Percentiles rank a stretch among this genome's conserved stretches.
Conservation (phyloP, 768 basidiomycete genomes). For the Russula abietina region DNA sequence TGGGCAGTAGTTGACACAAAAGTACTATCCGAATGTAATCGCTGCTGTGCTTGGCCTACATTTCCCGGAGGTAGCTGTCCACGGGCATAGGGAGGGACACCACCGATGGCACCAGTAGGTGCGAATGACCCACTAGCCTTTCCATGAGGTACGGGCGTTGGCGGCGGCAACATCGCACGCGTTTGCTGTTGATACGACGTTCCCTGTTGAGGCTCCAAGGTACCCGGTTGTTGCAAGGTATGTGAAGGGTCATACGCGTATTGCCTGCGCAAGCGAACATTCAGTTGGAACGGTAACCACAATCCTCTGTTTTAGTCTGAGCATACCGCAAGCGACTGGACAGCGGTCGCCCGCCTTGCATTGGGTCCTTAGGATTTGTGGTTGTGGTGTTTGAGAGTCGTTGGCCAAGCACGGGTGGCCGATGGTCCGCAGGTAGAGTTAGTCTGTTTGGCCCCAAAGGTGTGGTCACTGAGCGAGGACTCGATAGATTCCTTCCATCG, state of each 20-base stretch:
- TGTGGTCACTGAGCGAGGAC: conserved; percentile 51
- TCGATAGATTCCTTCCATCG: conserved; percentile 36
- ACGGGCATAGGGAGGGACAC: background rate
- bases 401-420: conserved; percentile 39
- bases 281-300: background rate
- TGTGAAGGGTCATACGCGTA: conserved; percentile 57
- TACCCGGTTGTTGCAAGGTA: conserved; percentile 37
- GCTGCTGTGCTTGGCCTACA: background rate
- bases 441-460: conserved; percentile 59
- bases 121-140: background rate
- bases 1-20: background rate
- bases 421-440: conserved; percentile 59
- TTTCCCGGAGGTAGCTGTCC: conserved; percentile 5
- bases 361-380: conserved; percentile 6
- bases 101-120: background rate
- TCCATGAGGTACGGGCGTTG: conserved; percentile 26
- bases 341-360: conserved; percentile 37
- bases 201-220: conserved; percentile 29
- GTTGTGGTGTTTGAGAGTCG: conserved; percentile 21
- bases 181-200: conserved; percentile 23
- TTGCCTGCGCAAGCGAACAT: conserved; percentile 40
- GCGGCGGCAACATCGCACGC: conserved; percentile 30
- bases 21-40: background rate
- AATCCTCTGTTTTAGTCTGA: background rate
- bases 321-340: conserved; percentile 50